These are phyloP conservation scores for Tilletia setariae DNA, from an alignment of 1,284 basidiomycete genomes.

Conservation along the genomic window DNA sequence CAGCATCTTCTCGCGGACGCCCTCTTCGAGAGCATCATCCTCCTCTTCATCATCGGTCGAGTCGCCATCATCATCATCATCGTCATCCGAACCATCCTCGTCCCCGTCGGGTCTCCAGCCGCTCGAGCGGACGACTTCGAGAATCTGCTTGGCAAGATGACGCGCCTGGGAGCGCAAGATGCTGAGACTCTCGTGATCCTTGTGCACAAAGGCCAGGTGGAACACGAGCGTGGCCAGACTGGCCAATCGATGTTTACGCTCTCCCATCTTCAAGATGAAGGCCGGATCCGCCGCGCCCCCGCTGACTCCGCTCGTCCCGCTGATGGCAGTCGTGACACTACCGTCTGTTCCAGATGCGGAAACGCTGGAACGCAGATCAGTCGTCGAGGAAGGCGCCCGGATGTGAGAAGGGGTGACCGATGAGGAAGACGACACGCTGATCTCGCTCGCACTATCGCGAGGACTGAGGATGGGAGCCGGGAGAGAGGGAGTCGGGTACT, in stretches of 20 bases:
- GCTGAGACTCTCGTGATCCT: slow-evolving; percentile 19
- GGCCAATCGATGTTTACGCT: slow-evolving; percentile 29
- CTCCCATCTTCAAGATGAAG: slow-evolving; percentile 10
- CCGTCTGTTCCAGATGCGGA: no score
- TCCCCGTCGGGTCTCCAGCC: background rate
- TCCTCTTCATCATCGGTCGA: background rate
- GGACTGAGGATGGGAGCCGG: no score
- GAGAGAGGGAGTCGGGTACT: no score
- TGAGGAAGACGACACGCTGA: no score
- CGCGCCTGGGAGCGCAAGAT: slow-evolving; percentile 22
- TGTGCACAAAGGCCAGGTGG: slow-evolving; percentile 27
- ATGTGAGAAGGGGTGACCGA: no score
- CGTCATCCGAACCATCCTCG: background rate
- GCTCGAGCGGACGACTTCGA: slow-evolving; percentile 16
- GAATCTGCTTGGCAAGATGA: slow-evolving; percentile 19
- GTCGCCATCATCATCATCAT: background rate
- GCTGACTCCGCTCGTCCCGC: background rate
- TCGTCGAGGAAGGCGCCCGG: no score
- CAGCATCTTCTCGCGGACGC: background rate
- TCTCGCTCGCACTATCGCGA: no score
- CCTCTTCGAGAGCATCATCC: background rate
- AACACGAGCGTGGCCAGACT: slow-evolving; percentile 32
- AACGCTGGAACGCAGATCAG: no score
- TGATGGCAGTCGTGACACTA: background rate
- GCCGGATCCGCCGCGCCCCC: background rate